Percentiles rank a stretch among this genome's conserved stretches.
Evolutionary conservation across 768 basidiomycete genomes (phyloP).

Genomic region (Coprinopsis strossmayeri): DNA sequence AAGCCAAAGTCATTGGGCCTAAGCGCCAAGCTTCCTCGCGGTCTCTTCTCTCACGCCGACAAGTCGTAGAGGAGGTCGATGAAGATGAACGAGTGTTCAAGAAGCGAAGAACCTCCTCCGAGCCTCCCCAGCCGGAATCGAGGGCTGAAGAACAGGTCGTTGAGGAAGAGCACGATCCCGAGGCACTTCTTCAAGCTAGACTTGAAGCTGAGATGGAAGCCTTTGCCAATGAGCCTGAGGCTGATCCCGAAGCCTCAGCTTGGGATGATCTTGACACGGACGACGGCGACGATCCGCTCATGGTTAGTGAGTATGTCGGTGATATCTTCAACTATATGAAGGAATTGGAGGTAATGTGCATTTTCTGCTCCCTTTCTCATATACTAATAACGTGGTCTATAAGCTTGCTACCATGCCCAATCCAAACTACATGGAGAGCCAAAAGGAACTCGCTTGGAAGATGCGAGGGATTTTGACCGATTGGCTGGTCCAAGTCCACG

Average conservation of each 20-base stretch:
- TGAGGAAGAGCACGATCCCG: conserved; percentile 28
- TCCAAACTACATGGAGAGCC: conserved; percentile 90
- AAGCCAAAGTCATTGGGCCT: conserved; percentile 18
- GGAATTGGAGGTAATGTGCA: conserved; percentile 62
- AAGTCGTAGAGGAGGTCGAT: conserved; percentile 35
- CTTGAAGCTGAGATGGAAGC: conserved; percentile 46
- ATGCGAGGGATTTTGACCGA: conserved; percentile 94
- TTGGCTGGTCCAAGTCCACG: conserved; percentile 95
- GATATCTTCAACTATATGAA: conserved; percentile 95
- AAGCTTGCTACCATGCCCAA: conserved; percentile 82
- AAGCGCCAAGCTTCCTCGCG: conserved; percentile 5
- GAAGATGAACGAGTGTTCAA: conserved; percentile 59
- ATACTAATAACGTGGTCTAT: neutral
- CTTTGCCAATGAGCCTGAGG: conserved; percentile 49
- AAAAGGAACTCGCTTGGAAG: conserved; percentile 93
- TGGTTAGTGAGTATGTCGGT: conserved; percentile 94
- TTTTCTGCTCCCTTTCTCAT: neutral
- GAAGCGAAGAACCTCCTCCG: conserved; percentile 68
- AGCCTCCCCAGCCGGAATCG: conserved; percentile 46
- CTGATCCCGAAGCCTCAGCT: conserved; percentile 52
- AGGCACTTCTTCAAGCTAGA: conserved; percentile 36
- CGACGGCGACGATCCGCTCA: conserved; percentile 88
- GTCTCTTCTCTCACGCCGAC: conserved; percentile 7
- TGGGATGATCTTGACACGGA: conserved; percentile 96
- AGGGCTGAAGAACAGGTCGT: conserved; percentile 28